Evolutionary conservation across 2,329 filamentous ascomycete species (phyloP).

Genomic region (Stachybotrys chartarum): DNA sequence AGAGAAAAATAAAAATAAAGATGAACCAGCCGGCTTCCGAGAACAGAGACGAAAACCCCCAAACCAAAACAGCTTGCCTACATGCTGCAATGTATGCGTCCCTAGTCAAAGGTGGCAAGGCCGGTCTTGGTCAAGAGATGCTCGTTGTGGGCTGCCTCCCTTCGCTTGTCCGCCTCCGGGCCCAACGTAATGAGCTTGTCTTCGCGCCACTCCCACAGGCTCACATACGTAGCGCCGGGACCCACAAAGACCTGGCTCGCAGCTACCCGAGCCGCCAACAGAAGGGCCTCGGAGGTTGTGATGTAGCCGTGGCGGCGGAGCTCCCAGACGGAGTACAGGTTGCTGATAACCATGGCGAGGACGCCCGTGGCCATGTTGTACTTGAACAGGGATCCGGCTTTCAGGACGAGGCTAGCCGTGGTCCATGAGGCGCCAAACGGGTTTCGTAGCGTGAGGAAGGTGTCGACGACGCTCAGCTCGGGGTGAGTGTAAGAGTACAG

Average conservation of each 20-base stretch:
- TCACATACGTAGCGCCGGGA: conserved; percentile 13
- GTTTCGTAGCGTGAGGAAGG: background rate
- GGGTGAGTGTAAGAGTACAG: background rate
- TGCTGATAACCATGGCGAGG: background rate
- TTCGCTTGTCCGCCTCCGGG: background rate
- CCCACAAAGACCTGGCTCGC: conserved; percentile 9
- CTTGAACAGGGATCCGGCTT: background rate
- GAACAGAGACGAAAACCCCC: too few relatives aligned
- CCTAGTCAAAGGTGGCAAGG: too few relatives aligned
- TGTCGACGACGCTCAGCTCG: background rate
- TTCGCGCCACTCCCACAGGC: conserved; percentile 16
- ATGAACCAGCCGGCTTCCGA: too few relatives aligned
- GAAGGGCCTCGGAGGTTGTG: conserved; percentile 5
- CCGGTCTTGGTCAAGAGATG: too few relatives aligned
- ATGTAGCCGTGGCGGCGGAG: conserved; percentile 14
- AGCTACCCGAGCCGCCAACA: conserved; percentile 1
- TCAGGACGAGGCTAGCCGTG: background rate
- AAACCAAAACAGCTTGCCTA: too few relatives aligned
- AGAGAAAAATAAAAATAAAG: too few relatives aligned
- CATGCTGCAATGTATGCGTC: too few relatives aligned
- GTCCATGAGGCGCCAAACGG: background rate
- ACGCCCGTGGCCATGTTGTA: background rate
- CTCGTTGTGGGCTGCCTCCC: background rate
- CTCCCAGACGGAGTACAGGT: conserved; percentile 14
- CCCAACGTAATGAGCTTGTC: background rate